Conservation (phyloP, 73 alveolate species). For the Durusdinium trenchii region DNA sequence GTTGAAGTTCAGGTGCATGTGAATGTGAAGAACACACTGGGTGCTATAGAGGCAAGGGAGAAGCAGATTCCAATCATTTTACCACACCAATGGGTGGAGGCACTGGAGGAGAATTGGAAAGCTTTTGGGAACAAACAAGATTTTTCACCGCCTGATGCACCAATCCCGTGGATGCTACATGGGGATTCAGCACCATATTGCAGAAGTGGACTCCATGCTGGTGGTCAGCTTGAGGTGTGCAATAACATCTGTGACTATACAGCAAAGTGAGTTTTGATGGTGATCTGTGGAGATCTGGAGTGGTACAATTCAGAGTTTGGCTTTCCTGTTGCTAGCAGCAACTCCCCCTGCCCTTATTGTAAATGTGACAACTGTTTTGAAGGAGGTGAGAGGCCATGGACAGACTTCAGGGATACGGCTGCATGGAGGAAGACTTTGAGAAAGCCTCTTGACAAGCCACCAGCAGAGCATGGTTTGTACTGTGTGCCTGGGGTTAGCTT, state of each 20-base stretch:
- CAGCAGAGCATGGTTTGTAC: neutral
- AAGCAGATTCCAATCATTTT: neutral
- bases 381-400: neutral
- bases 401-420: neutral
- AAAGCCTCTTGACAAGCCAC: neutral
- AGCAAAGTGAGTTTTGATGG: neutral
- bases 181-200: neutral
- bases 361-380: neutral
- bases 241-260: neutral
- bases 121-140: too few species aligned
- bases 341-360: neutral
- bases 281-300: neutral
- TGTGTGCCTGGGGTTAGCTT: neutral
- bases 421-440: neutral
- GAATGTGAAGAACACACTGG: neutral
- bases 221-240: neutral
- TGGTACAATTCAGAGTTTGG: neutral
- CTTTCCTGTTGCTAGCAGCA: neutral
- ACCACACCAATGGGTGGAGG: slow-evolving; percentile 9
- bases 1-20: neutral
- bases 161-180: neutral
- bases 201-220: neutral
- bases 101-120: too few species aligned
- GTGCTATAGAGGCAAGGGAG: neutral
- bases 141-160: too few species aligned